Base-by-base conservation (phyloP, 208 protist species). In the Leishmania major region DNA sequence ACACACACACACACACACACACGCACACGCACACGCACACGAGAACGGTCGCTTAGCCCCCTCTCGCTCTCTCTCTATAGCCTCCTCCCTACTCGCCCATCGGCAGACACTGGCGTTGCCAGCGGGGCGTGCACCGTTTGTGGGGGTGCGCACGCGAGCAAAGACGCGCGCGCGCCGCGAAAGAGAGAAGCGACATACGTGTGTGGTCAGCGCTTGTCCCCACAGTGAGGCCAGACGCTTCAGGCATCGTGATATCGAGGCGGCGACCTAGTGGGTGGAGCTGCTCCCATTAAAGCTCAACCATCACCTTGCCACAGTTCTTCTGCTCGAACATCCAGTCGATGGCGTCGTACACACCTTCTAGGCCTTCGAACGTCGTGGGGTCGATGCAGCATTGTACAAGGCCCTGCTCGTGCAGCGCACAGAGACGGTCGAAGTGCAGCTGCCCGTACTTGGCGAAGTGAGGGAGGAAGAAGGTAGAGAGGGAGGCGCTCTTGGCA, bases 391-490 rank as follows among this genome's bases (percentile, higher is more conserved):
- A 88, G 81, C 88, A 90, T 59, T 87, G 78, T 17, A 97, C 84
- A 69, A 87, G 75, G 28, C 91, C 91, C 28, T 87, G 77, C 53
- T 93, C 84, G 60, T 84, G 80, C 53, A 94, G 73, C 31, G 77
- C 75, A 80, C 91, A 96, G 64, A 97, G 84, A 43, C 75, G 81
- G 51, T 87, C 84, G 76, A 97, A 95, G 83, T 96, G 92, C 51
- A 37, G 57, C 13, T 67, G 57, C 60, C 79, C 78, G 85, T 95
- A 88, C 87, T 97, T 97, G 55, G 80, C 80, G 79, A 90, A 96
- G 89, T 97, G 94, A 3, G 94, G 94, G 19, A 97, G 87, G 80
- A 97, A 96, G 72, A 97, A 97, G 51, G 92, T 91, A 71, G 93
- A 90, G 57, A 97, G 86, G 3, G 88, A 90, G 25, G 92, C 93